These are phyloP conservation scores for Penicillium herquei DNA, from an alignment of 495 filamentous ascomycete genomes.

Conservation along the genomic window DNA sequence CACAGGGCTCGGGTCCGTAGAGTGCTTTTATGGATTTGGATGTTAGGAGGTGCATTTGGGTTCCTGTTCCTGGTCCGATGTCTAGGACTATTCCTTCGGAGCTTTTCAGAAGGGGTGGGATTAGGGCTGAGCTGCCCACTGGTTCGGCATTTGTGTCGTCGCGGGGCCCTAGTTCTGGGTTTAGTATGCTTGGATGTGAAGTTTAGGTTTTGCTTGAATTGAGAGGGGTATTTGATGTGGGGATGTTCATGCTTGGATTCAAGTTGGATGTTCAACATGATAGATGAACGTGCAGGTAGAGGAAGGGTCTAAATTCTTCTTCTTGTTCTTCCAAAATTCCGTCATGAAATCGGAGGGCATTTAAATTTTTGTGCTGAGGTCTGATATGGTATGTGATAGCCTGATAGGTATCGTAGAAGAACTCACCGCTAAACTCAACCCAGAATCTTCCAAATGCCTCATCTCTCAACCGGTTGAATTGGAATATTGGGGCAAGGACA, in stretches of 20 bases:
- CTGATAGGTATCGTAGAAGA: not conserved
- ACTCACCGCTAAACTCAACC: conserved; percentile 38
- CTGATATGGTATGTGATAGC: not conserved
- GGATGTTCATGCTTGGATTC: too few species aligned
- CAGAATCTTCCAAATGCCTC: conserved; percentile 47
- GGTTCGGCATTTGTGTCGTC: not conserved
- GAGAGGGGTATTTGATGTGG: too few species aligned
- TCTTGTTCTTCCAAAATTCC: too few species aligned
- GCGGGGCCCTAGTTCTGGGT: not conserved
- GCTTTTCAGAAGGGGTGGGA: conserved; percentile 37
- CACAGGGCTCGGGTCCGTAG: conserved; percentile 69
- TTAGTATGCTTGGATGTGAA: too few species aligned
- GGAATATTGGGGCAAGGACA: conserved; percentile 37
- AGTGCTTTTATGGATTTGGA: conserved; percentile 51
- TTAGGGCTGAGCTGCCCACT: conserved; percentile 31
- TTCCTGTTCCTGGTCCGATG: conserved; percentile 51
- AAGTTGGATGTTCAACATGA: too few species aligned
- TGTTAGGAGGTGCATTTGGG: conserved; percentile 44
- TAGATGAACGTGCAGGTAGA: too few species aligned
- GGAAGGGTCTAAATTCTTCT: not conserved
- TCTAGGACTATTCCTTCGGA: conserved; percentile 44
- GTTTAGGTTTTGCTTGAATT: too few species aligned
- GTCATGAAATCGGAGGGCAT: not conserved
- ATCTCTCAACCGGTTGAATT: conserved; percentile 32
- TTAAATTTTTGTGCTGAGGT: too few species aligned